phyloP scores from a whole-genome alignment of 208 protist species.

The Trypanosoma brucei region DNA sequence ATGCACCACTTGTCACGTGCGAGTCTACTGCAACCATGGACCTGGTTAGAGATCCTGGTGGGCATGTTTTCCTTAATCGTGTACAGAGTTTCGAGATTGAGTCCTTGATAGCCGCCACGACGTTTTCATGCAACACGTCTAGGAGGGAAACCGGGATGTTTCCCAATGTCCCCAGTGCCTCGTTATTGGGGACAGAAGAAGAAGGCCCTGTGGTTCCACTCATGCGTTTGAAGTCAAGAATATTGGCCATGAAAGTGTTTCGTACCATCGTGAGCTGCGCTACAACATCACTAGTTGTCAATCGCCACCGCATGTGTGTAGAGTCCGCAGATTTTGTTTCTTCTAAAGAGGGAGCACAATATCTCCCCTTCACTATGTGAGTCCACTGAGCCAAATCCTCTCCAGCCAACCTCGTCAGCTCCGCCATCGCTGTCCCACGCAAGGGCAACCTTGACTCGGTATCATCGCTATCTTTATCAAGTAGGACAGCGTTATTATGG shows the following conservation, averaged over 20 bases:
- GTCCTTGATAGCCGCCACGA: not conserved
- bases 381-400: not conserved
- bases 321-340: not conserved
- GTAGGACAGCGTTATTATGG: not conserved
- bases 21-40: not conserved
- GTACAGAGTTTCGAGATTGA: constrained; percentile 3
- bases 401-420: not conserved
- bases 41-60: not conserved
- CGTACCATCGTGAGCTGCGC: constrained; percentile 20
- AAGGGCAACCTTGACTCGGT: not conserved
- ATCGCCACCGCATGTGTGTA: constrained; percentile 3
- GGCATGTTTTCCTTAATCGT: not conserved
- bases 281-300: constrained; percentile 14
- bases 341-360: not conserved
- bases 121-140: not conserved
- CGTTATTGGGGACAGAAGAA: not conserved
- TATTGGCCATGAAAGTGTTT: constrained; percentile 15
- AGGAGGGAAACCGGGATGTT: constrained; percentile 7
- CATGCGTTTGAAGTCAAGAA: not conserved
- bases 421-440: not conserved
- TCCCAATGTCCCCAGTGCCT: not conserved
- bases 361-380: constrained; percentile 1
- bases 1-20: not conserved
- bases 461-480: not conserved
- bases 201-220: too few species aligned